Percentiles rank a stretch among this genome's conserved stretches.
These are phyloP conservation scores for Pythium sukuiense DNA, from an alignment of 352 stramenopile species.

Conservation along the genomic window DNA sequence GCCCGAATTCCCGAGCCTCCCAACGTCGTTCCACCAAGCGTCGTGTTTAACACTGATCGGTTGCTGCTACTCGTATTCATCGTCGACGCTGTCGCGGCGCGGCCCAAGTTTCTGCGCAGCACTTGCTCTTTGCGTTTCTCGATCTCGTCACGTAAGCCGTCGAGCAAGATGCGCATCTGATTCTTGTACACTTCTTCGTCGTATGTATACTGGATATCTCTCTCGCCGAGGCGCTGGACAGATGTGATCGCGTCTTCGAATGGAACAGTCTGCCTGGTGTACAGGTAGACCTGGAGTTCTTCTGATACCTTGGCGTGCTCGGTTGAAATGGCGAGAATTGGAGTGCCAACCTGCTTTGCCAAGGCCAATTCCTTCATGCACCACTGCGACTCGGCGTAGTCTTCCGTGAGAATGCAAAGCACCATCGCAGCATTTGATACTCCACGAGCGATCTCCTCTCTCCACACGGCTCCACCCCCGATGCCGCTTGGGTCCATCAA, in stretches of 20 bases:
- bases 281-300: slow-evolving; percentile 85
- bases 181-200: slow-evolving; percentile 68
- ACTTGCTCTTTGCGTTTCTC: slow-evolving; percentile 77
- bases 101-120: slow-evolving; percentile 54
- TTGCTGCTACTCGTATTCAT: slow-evolving; percentile 20
- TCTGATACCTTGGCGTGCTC: slow-evolving; percentile 72
- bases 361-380: slow-evolving; percentile 64
- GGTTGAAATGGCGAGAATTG: slow-evolving; percentile 76
- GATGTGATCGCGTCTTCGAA: slow-evolving; percentile 70
- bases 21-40: not conserved
- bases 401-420: slow-evolving; percentile 58
- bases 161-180: slow-evolving; percentile 67
- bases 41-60: slow-evolving; percentile 4
- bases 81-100: slow-evolving; percentile 20
- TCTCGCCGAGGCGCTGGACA: slow-evolving; percentile 42
- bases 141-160: slow-evolving; percentile 80
- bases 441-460: slow-evolving; percentile 65
- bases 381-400: slow-evolving; percentile 61
- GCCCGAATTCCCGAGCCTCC: not conserved
- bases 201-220: slow-evolving; percentile 60
- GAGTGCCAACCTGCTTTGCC: slow-evolving; percentile 75
- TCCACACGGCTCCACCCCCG: slow-evolving; percentile 56
- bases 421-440: slow-evolving; percentile 62
- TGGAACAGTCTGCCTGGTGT: slow-evolving; percentile 78
- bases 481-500: slow-evolving; percentile 69